A percentile compares a stretch with the other conserved stretches of the same genome.
Conservation (phyloP, 352 stramenopile species). For the Pythium sukuiense region DNA sequence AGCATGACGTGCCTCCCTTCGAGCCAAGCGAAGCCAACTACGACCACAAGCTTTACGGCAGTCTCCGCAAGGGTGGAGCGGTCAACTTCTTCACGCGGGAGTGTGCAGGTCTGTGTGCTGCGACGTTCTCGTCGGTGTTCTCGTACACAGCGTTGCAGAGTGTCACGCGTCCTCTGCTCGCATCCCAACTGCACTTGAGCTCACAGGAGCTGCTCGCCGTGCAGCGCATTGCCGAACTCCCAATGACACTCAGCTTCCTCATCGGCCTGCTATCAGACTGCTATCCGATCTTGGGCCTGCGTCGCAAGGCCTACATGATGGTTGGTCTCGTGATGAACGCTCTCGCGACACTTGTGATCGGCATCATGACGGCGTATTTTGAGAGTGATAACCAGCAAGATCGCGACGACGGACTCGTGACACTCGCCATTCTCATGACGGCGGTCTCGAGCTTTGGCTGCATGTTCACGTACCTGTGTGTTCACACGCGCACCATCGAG, state of each 20-base stretch:
- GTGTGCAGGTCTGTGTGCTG: constrained; percentile 22
- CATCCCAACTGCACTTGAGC: constrained; percentile 20
- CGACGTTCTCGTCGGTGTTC: constrained; percentile 21
- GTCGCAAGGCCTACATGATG: constrained; percentile 35
- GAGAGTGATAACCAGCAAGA: constrained; percentile 3
- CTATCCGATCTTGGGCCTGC: constrained; percentile 29
- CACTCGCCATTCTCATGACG: constrained; percentile 27
- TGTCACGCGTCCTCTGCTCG: constrained; percentile 21
- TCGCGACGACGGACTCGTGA: constrained; percentile 18
- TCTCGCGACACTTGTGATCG: constrained; percentile 14
- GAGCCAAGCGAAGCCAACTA: constrained; percentile 7
- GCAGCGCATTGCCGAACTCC: constrained; percentile 24
- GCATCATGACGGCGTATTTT: constrained; percentile 15
- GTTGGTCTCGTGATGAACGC: constrained; percentile 29
- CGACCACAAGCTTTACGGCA: constrained; percentile 31
- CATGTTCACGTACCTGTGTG: constrained; percentile 36
- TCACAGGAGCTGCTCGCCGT: constrained; percentile 22
- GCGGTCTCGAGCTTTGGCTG: constrained; percentile 30
- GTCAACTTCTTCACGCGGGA: constrained; percentile 31
- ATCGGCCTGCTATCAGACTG: constrained; percentile 34
- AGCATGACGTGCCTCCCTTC: constrained; percentile 1
- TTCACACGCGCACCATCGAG: constrained; percentile 37
- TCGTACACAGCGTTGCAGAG: constrained; percentile 21
- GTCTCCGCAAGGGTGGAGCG: constrained; percentile 27
- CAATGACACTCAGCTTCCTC: constrained; percentile 30